Evolutionary conservation across 345 rosid species (phyloP), one percentile per base, ranked within the genome.

Genomic region (Erodium maritimum): DNA sequence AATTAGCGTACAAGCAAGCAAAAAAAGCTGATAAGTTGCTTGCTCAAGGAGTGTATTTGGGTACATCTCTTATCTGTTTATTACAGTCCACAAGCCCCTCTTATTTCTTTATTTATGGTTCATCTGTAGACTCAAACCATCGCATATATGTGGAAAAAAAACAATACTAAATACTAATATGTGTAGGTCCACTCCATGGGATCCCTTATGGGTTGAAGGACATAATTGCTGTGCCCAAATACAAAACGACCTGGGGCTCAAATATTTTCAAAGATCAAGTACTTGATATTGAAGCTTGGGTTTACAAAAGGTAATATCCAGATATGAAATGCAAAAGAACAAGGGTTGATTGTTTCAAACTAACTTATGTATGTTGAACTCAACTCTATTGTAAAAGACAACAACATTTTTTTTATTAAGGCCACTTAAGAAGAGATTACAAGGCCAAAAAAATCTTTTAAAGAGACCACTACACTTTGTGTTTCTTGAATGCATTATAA

Each of bases 171-270:
- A n/a, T n/a, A n/a, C n/a, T n/a, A n/a, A n/a, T n/a, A n/a, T n/a
- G n/a, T 51, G 17, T 64, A 87, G 96, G 97, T 72, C 91, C 97
- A 69, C 96, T 91, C 62, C 91, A 90, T 52, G 94, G 97, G 58
- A 85, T 90, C 48, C 97, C 95, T 67, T 90, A 83, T 62, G 91
- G 97, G 34, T 63, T 91, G 71, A 91, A 91, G 71, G 96, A 91
- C 71, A 87, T 81, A 65, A 73, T 85, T 21, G 67, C 90, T 0
- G 96, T 87, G 62, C 91, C 90, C 0, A 76, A 70, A 23, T 88
- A 88, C 79, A 86, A 67, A 65, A 91, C 96, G 21, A 91, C 96
- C 16, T 91, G 96, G 97, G 97, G 97, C 60, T 88, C 96, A 12
- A 60, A 54, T 50, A 79, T 75, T 73, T 91, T 77, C 65, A 85